Conservation (phyloP, 495 filamentous ascomycete species). For the Penicillium samsonianum region DNA sequence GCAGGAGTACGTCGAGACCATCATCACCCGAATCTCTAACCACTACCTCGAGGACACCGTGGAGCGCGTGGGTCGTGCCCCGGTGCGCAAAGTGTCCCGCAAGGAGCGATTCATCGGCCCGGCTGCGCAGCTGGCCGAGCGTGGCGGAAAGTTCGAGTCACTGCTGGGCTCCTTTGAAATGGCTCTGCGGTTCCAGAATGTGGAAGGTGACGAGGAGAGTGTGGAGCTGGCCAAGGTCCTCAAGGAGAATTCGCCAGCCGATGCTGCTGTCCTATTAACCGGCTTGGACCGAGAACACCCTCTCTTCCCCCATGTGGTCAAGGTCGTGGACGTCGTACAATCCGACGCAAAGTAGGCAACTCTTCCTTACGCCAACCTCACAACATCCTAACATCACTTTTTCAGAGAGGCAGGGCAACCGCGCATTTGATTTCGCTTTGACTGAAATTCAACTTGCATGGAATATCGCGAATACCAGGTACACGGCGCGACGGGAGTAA, state of each 20-base stretch:
- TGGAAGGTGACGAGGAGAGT: constrained; percentile 85
- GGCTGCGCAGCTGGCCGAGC: constrained; percentile 78
- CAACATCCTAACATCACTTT: constrained; percentile 7
- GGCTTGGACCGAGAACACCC: constrained; percentile 71
- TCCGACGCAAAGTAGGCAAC: constrained; percentile 42
- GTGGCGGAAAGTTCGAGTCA: constrained; percentile 65
- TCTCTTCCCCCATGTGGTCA: constrained; percentile 68
- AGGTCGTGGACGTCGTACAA: constrained; percentile 80
- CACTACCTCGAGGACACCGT: constrained; percentile 91
- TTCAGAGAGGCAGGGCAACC: constrained; percentile 33
- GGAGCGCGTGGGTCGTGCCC: constrained; percentile 93
- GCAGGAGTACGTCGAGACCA: constrained; percentile 85
- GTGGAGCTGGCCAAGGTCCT: constrained; percentile 79
- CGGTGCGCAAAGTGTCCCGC: constrained; percentile 85
- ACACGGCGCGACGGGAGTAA: constrained; percentile 26
- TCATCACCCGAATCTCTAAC: constrained; percentile 89
- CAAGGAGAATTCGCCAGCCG: constrained; percentile 60
- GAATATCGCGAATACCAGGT: constrained; percentile 35
- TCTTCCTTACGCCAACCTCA: not conserved
- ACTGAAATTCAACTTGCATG: constrained; percentile 29
- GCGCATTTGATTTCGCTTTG: constrained; percentile 25
- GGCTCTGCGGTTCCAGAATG: constrained; percentile 90
- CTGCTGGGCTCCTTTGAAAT: constrained; percentile 78
- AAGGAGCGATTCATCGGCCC: constrained; percentile 96
- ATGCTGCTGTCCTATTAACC: constrained; percentile 73